Conservation (phyloP, 2,329 filamentous ascomycete species). For the Pestalotiopsis sp. region DNA sequence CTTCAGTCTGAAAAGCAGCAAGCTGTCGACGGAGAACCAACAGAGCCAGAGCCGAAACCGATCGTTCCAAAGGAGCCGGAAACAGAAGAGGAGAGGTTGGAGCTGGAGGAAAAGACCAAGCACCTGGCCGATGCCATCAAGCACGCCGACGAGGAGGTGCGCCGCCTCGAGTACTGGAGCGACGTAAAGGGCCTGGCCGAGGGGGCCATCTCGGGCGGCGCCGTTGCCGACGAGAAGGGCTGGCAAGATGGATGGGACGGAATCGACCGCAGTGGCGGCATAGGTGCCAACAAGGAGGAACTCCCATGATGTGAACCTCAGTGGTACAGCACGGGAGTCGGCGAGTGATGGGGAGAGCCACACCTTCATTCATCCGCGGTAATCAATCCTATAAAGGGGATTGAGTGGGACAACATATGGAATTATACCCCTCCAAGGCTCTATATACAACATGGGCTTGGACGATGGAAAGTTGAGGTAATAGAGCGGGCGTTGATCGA, state of each 20-base stretch:
- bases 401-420: neutral
- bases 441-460: neutral
- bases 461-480: neutral
- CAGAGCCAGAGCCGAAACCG: neutral
- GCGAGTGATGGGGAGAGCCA: neutral
- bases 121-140: conserved; percentile 75
- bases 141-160: conserved; percentile 80
- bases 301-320: conserved; percentile 10
- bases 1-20: neutral
- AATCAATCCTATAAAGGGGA: neutral
- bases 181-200: conserved; percentile 74
- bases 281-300: conserved; percentile 16
- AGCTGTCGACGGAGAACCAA: neutral
- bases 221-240: conserved; percentile 43
- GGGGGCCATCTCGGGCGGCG: conserved; percentile 48
- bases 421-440: neutral
- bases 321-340: neutral
- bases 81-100: conserved; percentile 7
- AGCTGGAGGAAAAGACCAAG: conserved; percentile 51
- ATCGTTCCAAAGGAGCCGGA: neutral
- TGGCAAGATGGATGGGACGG: conserved; percentile 53
- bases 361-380: too few relatives aligned
- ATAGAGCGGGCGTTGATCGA: neutral
- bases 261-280: conserved; percentile 15
- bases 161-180: conserved; percentile 84